Evolutionary conservation across 148 eudicot genomes (phyloP), one percentile per base, ranked within the genome.

Genomic region (Amaranthus hypochondriacus): DNA sequence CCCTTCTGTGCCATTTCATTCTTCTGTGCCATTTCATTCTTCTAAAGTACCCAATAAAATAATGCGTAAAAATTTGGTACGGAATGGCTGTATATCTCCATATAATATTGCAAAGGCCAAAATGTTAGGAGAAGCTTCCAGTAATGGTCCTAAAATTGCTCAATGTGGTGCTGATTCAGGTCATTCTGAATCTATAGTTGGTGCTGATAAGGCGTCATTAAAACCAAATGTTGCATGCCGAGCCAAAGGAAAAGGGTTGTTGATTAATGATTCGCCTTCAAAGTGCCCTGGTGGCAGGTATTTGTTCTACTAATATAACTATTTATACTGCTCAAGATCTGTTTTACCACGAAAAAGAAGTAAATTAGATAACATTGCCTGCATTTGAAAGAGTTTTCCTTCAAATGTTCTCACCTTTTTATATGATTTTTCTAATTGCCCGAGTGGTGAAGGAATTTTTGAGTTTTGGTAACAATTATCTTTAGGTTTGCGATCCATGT

Each of bases 11-110:
- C 75, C 89, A 55, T 69, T 69, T 68, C 75, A 61, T 62, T 52
- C 82, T 72, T 69, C 44, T 39, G 5, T 70, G 64, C 75, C 89
- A 55, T 69, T 69, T 68, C 75, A 61, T 62, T 52, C 82, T 72
- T 69, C 44, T 39, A 71, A 69, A 53, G 73, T 76, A 48, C 82
- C 87, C 52, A 83, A 75, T 74, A 63, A 69, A 14, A 62, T 46
- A 70, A 75, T 76, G 72, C 84, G 76, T 63, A 89, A 81, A 80
- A 89, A 83, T 72, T 81, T 89, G 87, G 98, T 94, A 46, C 76
- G 89, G 39, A 90, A 88, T 86, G 97, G 98, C 75, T 87, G 88
- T 77, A 90, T 88, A 71, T 88, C 96, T 74, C 97, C 97, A n/a
- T 77, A 59, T 56, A 92, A 91, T 77, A 81, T 89, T 77, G 91